phyloP scores from a whole-genome alignment of 2,329 filamentous ascomycete genomes.

The Fusarium heterosporum region DNA sequence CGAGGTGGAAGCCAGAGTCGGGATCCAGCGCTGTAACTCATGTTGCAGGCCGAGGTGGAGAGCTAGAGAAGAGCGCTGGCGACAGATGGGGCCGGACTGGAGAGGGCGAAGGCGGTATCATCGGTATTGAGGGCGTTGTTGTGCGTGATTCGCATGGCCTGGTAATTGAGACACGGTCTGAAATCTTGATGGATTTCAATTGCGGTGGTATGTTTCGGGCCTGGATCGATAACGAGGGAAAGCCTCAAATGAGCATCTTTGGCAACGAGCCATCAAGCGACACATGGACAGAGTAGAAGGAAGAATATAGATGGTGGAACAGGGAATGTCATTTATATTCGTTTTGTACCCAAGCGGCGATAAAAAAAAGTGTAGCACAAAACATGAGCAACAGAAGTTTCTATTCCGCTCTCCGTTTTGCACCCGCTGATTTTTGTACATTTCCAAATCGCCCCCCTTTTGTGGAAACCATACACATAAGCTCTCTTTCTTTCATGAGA shows the following conservation, averaged over 20 bases:
- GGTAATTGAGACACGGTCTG: slow-evolving; percentile 57
- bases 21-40: slow-evolving; percentile 70
- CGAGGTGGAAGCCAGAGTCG: slow-evolving; percentile 68
- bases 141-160: slow-evolving; percentile 58
- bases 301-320: slow-evolving; percentile 15
- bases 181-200: slow-evolving; percentile 82
- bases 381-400: slow-evolving; percentile 22
- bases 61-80: slow-evolving; percentile 79
- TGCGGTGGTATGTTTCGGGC: slow-evolving; percentile 90
- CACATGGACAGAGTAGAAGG: slow-evolving; percentile 15
- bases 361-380: slow-evolving; percentile 29
- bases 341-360: slow-evolving; percentile 35
- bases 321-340: slow-evolving; percentile 45
- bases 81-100: slow-evolving; percentile 78
- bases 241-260: slow-evolving; percentile 63
- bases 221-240: slow-evolving; percentile 74
- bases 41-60: slow-evolving; percentile 77
- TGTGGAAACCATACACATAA: slow-evolving; percentile 36
- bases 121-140: slow-evolving; percentile 76
- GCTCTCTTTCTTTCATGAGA: slow-evolving; percentile 33
- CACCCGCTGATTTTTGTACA: slow-evolving; percentile 12
- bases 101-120: slow-evolving; percentile 87
- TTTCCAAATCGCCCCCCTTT: slow-evolving; percentile 7
- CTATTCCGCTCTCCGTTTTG: slow-evolving; percentile 18
- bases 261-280: slow-evolving; percentile 47